Evolutionary conservation across 208 protist genomes (phyloP).

Genomic region (Trypanosoma brucei): DNA sequence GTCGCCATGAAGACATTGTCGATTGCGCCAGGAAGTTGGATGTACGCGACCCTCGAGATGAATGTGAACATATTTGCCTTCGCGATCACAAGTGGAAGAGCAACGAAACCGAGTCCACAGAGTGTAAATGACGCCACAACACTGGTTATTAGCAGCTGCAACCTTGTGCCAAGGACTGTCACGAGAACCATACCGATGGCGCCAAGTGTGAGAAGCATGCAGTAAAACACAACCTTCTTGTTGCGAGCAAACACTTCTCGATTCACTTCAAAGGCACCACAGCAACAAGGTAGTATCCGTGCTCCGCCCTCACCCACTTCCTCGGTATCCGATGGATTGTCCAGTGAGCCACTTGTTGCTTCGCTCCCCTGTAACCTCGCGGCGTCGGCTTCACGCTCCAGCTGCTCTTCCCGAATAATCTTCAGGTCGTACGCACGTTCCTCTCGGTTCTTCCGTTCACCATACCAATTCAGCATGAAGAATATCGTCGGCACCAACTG

Average conservation of each 20-base stretch:
- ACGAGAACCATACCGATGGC: slow-evolving; percentile 40
- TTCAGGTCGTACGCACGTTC: slow-evolving; percentile 44
- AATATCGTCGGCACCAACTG: slow-evolving; percentile 47
- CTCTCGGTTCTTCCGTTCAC: slow-evolving; percentile 48
- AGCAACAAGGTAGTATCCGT: slow-evolving; percentile 21
- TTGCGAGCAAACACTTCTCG: slow-evolving; percentile 46
- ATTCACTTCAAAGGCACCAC: slow-evolving; percentile 58
- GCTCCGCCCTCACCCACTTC: neutral
- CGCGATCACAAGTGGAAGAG: slow-evolving; percentile 55
- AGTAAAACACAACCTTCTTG: slow-evolving; percentile 53
- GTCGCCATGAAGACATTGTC: slow-evolving; percentile 59
- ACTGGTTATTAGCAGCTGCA: slow-evolving; percentile 29
- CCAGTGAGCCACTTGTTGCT: neutral
- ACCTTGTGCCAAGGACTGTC: slow-evolving; percentile 35
- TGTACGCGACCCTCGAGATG: slow-evolving; percentile 42
- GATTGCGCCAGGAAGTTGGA: slow-evolving; percentile 55
- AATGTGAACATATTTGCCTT: slow-evolving; percentile 69
- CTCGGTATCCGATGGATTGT: neutral
- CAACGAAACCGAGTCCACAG: slow-evolving; percentile 45
- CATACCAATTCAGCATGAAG: slow-evolving; percentile 67
- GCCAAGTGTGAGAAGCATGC: slow-evolving; percentile 34
- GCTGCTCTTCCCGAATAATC: slow-evolving; percentile 23
- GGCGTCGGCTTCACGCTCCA: slow-evolving; percentile 24
- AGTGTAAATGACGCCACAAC: slow-evolving; percentile 33
- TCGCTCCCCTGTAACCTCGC: slow-evolving; percentile 7